Percentiles rank a stretch among this genome's conserved stretches.
Evolutionary conservation across 2,329 filamentous ascomycete genomes (phyloP).

Genomic region (Sporothrix schenckii): DNA sequence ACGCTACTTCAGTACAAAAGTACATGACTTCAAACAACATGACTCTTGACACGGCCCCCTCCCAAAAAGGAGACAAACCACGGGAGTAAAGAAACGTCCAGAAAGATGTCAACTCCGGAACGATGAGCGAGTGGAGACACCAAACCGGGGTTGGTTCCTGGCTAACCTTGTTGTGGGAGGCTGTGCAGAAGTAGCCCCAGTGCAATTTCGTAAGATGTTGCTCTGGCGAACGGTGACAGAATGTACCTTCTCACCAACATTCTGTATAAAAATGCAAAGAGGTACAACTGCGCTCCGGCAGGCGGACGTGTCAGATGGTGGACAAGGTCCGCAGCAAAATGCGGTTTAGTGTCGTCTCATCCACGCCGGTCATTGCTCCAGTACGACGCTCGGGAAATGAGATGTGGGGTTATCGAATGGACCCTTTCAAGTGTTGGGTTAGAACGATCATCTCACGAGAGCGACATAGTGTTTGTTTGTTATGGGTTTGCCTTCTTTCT

Average conservation of each 20-base stretch:
- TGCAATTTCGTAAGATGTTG: conserved; percentile 24
- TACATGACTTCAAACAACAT: background rate
- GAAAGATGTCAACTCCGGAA: background rate
- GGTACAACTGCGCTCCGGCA: background rate
- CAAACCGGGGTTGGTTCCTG: conserved; percentile 2
- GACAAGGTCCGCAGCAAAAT: background rate
- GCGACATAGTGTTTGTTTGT: background rate
- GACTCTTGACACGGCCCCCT: background rate
- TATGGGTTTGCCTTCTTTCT: background rate
- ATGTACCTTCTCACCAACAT: background rate
- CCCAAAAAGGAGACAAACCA: background rate
- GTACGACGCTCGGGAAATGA: conserved; percentile 29
- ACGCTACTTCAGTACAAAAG: background rate
- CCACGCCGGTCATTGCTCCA: background rate
- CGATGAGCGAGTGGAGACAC: background rate
- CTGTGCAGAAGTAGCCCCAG: conserved; percentile 17
- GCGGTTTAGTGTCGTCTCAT: conserved; percentile 19
- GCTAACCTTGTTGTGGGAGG: conserved; percentile 11
- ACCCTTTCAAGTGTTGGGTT: background rate
- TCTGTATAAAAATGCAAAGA: background rate
- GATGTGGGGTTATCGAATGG: conserved; percentile 17
- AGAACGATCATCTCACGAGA: conserved; percentile 1
- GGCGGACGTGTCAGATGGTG: background rate
- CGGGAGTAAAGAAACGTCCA: background rate
- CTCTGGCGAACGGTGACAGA: background rate